Base-by-base conservation (phyloP, 805 yeast genomes). In the Candida adriatica region DNA sequence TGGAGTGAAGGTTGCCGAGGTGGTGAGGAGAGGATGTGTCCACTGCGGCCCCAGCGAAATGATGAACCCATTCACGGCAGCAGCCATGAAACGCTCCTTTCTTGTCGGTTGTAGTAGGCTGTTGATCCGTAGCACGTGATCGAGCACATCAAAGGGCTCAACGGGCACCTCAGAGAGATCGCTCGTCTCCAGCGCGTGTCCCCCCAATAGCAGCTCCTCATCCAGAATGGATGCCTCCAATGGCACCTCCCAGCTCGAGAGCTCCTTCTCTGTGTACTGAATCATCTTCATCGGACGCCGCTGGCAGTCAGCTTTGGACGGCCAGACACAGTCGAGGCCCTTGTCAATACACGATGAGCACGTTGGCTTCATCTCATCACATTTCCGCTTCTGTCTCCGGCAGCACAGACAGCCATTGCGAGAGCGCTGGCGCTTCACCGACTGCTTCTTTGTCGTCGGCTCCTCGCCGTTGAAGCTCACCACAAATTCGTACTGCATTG, bases 341-440 rank as follows among this genome's bases (percentile, higher is more conserved):
- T 67, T 64, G 3, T 51, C 37, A 7, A 46, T 31, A 42, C 77
- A 71, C 35, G 62, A 64, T 7, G 59, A 54, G 34, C 68, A 63
- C 34, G 43, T 39, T 6, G 69, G 67, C 32, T 53, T 63, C 14
- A 48, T 53, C 42, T 73, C 78, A 43, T 75, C 79, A 53, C 83
- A 75, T 59, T 75, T 75, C 61, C 75, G 66, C 59, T 76, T 75
- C 42, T 81, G 62, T 43, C 67, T 69, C 26, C 82, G 64, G 48
- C 84, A 36, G 20, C 30, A 26, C 15, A 29, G 11, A 17, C 40
- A 36, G 4, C 40, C 40, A 3, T 28, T 29, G 13, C 24, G 16
- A 3, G 37, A 29, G 7, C 37, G 31, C 4, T 21, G 24, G 10
- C 9, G 14, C 13, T 15, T 23, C 13, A 11, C 29, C 30, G 21